Conservation (phyloP, 257 asterid species). For the Striga asiatica region DNA sequence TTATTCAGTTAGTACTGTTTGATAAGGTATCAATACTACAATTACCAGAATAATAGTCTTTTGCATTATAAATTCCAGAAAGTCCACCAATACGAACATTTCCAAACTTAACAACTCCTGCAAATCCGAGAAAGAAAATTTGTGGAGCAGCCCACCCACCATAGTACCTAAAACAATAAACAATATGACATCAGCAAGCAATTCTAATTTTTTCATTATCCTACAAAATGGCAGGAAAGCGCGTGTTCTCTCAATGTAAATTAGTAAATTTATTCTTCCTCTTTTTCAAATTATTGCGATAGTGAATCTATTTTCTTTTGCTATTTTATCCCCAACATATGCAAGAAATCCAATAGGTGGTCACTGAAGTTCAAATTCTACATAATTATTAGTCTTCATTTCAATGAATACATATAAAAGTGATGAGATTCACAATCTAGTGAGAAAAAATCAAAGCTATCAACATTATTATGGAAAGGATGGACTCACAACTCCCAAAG, state of each 20-base stretch:
- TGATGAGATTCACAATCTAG: neutral
- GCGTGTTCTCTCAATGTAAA: too few species aligned
- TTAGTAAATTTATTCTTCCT: too few species aligned
- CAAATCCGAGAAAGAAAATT: conserved; percentile 88
- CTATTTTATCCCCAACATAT: too few species aligned
- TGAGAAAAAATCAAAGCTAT: conserved; percentile 8
- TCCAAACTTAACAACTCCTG: conserved; percentile 85
- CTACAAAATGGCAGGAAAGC: neutral
- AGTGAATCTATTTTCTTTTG: too few species aligned
- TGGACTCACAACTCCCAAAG: conserved; percentile 80
- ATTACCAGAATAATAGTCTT: conserved; percentile 58
- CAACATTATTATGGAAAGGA: neutral
- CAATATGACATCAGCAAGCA: conserved; percentile 18
- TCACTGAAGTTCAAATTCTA: too few species aligned
- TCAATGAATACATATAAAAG: too few species aligned
- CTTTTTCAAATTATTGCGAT: too few species aligned
- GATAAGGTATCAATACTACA: neutral
- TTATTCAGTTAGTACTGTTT: too few species aligned
- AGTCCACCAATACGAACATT: conserved; percentile 94
- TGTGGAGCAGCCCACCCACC: conserved; percentile 98
- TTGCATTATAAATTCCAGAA: conserved; percentile 74
- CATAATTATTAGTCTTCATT: too few species aligned
- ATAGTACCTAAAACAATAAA: conserved; percentile 54
- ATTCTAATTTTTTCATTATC: neutral
- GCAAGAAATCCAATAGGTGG: too few species aligned